Conservation (phyloP, 2,329 filamentous ascomycete species). For the Grosmannia huntii region DNA sequence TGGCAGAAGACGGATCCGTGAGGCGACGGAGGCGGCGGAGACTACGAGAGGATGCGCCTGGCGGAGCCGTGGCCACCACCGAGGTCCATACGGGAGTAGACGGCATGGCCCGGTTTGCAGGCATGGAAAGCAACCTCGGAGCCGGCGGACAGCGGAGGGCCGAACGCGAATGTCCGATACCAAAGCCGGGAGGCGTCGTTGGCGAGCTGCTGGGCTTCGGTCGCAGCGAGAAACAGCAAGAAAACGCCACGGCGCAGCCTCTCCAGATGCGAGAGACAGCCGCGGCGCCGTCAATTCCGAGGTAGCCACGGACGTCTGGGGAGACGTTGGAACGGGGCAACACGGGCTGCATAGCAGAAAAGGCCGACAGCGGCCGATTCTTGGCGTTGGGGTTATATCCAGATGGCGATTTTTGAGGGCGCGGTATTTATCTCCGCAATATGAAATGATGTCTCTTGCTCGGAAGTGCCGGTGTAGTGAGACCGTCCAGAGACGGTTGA, state of each 20-base stretch:
- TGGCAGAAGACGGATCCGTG: constrained; percentile 26
- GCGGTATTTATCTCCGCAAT: too few species aligned
- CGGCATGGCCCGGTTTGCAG: constrained; percentile 34
- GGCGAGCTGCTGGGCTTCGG: constrained; percentile 49
- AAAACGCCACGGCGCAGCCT: background rate
- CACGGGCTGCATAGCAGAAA: background rate
- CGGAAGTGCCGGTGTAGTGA: background rate
- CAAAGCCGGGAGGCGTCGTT: constrained; percentile 64
- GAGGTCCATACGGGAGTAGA: constrained; percentile 28
- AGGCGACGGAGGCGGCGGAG: constrained; percentile 25
- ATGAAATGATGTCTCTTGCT: background rate
- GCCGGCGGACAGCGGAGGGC: constrained; percentile 29
- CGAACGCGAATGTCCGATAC: constrained; percentile 72
- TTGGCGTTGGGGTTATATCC: background rate
- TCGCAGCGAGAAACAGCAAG: constrained; percentile 10
- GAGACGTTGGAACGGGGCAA: background rate
- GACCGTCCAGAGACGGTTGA: too few species aligned
- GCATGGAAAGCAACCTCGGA: constrained; percentile 24
- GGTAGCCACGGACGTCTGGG: background rate
- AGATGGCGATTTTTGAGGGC: background rate
- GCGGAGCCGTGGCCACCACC: constrained; percentile 12
- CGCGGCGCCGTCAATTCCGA: background rate
- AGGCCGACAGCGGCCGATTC: background rate
- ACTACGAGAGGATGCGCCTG: constrained; percentile 1
- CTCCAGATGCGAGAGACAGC: background rate